These are phyloP conservation scores for Wickerhamiella galacta DNA, from an alignment of 805 yeast genomes.

Conservation along the genomic window DNA sequence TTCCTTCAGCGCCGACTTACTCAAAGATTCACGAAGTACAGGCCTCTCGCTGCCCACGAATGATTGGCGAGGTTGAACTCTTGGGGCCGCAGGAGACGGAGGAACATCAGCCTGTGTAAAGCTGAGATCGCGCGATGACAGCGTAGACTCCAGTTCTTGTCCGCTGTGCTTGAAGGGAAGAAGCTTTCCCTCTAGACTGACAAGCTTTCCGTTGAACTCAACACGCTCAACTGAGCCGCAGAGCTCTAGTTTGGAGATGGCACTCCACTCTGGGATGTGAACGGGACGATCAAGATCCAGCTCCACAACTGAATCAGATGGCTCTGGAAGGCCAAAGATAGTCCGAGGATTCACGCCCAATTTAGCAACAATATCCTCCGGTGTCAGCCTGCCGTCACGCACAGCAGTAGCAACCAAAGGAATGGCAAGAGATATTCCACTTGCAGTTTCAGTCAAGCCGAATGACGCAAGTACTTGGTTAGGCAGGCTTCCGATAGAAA, in stretches of 20 bases:
- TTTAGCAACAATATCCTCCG: conserved; percentile 53
- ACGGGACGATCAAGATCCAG: conserved; percentile 60
- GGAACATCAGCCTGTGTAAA: conserved; percentile 13
- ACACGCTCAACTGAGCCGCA: conserved; percentile 85
- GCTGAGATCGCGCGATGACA: neutral
- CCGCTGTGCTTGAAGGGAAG: conserved; percentile 17
- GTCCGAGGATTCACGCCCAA: conserved; percentile 67
- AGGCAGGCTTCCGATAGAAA: conserved; percentile 73
- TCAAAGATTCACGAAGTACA: conserved; percentile 19
- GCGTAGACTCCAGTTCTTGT: conserved; percentile 3
- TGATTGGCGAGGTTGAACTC: conserved; percentile 13
- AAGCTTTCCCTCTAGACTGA: conserved; percentile 68
- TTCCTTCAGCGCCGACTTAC: conserved; percentile 59
- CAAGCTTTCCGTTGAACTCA: conserved; percentile 57
- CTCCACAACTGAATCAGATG: conserved; percentile 56
- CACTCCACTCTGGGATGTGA: conserved; percentile 26
- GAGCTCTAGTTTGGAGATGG: conserved; percentile 45
- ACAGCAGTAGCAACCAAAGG: conserved; percentile 76
- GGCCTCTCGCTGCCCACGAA: conserved; percentile 16
- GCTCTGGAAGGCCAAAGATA: conserved; percentile 71
- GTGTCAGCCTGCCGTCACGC: conserved; percentile 48
- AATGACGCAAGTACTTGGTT: conserved; percentile 49
- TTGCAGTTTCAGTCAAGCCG: conserved; percentile 40
- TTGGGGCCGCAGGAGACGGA: conserved; percentile 1
- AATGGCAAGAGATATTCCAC: conserved; percentile 63